Base-by-base conservation (phyloP, 2,329 filamentous ascomycete species). In the Penicillium frequentans region DNA sequence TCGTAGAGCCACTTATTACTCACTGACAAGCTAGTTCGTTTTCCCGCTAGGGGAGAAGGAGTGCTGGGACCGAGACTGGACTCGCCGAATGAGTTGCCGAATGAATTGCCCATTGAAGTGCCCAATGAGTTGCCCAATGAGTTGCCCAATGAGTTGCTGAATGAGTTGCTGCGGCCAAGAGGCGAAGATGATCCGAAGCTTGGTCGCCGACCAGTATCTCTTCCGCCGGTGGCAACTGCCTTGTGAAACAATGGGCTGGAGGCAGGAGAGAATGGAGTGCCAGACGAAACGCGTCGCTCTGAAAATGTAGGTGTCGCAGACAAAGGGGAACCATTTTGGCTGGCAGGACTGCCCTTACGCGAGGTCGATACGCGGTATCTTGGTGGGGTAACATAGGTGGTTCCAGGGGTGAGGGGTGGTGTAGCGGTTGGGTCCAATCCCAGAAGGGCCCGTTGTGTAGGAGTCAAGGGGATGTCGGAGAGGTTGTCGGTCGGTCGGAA, bases 1-100 rank as follows among this genome's bases (percentile, higher is more conserved):
- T 97, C 91, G 70, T 96, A 98, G 58, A 97, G 75, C 93, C 93
- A 98, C 77, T 95, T 96, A 78, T 87, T 96, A 75, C 93, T 97
- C 70, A 97, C 70, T 0, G 87, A 86, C 52, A 96, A 86, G 63
- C 86, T 92, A 43, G 88, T 87, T 55, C 86, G 84, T 77, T 89
- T 91, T 37, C 83, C 72, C 51, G 67, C 82, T 6, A 80, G 76
- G 1, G 90, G 90, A 62, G 87, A 93, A 1, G 90, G 90, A 19
- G 88, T 88, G 14, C 83, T 81, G 1, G 88, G 86, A 1, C 76
- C 77, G n/a, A 69, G 57, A 29, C 85, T 84, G 21, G 86, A 75
- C 57, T 73, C 74, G 55, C 68, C 67, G 47, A 75, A 71, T 42
- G 45, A 49, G 21, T 23, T 23, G 21, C 21, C 21, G 21, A 23